Evolutionary conservation across 331 rosid genomes (phyloP).

Genomic region (Quercus phellos): DNA sequence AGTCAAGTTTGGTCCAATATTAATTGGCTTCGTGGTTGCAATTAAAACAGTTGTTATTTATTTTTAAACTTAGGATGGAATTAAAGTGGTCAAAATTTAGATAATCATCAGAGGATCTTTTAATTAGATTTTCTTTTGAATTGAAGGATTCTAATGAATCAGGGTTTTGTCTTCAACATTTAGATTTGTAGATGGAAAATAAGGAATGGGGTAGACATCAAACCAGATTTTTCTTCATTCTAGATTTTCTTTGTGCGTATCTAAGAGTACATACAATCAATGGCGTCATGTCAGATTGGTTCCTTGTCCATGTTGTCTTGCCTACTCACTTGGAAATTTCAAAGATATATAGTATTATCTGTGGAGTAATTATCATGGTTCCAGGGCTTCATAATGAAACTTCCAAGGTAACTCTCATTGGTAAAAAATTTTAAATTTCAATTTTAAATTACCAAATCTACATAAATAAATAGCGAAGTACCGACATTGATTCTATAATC

Average conservation of each 20-base stretch:
- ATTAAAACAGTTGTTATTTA: not conserved
- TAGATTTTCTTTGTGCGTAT: conserved; percentile 47
- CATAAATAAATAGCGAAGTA: too few species aligned
- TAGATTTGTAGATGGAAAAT: conserved; percentile 19
- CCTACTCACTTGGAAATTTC: conserved; percentile 7
- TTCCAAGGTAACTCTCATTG: too few species aligned
- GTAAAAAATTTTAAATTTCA: too few species aligned
- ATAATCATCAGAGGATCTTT: conserved; percentile 46
- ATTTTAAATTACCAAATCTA: too few species aligned
- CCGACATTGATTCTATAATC: too few species aligned
- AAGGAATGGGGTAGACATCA: conserved; percentile 43
- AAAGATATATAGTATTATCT: not conserved
- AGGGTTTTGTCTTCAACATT: conserved; percentile 18
- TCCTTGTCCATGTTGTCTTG: conserved; percentile 15
- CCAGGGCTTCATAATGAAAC: too few species aligned
- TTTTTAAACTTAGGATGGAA: conserved; percentile 18
- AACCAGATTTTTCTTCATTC: conserved; percentile 40
- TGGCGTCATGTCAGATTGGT: conserved; percentile 31
- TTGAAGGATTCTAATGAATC: conserved; percentile 18
- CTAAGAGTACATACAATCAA: conserved; percentile 42
- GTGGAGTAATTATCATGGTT: not conserved
- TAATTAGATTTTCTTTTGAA: conserved; percentile 26
- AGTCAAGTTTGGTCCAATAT: conserved; percentile 41
- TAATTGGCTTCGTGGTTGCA: too few species aligned
- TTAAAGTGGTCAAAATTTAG: conserved; percentile 30